Percentiles rank a stretch among this genome's conserved stretches.
phyloP scores from a whole-genome alignment of 257 asterid species.

The Jasminum sambac region DNA sequence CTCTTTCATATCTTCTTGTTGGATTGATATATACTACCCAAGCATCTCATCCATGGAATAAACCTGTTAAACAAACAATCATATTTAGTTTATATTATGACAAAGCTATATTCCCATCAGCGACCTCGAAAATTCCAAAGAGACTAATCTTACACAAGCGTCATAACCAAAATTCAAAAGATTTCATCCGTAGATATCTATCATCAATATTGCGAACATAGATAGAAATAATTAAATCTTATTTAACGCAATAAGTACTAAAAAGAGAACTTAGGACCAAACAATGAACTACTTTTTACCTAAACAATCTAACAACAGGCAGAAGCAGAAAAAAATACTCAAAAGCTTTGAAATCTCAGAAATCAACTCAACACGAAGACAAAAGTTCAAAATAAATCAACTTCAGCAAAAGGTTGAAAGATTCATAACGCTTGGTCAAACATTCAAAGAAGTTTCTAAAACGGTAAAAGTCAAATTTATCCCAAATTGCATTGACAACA shows the following conservation, averaged over 20 bases:
- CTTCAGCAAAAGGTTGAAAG: constrained; percentile 14
- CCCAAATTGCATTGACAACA: neutral
- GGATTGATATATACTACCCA: constrained; percentile 34
- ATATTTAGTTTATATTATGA: constrained; percentile 3
- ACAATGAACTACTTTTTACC: constrained; percentile 3
- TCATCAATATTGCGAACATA: constrained; percentile 10
- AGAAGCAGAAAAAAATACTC: constrained; percentile 3
- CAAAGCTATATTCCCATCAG: constrained; percentile 4
- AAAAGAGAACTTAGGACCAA: constrained; percentile 11
- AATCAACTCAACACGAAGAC: neutral
- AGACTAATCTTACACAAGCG: neutral
- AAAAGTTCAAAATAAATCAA: constrained; percentile 20
- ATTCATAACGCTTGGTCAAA: constrained; percentile 30
- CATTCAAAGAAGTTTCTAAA: constrained; percentile 4
- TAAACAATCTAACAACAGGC: constrained; percentile 9
- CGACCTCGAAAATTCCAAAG: constrained; percentile 20
- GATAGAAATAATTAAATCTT: neutral
- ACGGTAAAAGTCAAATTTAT: constrained; percentile 1
- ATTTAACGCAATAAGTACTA: neutral
- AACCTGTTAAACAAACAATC: constrained; percentile 37
- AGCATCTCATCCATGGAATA: constrained; percentile 27
- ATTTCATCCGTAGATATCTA: neutral
- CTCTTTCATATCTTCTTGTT: constrained; percentile 55
- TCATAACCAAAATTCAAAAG: constrained; percentile 2
- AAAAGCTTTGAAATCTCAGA: constrained; percentile 17